Evolutionary conservation across 73 alveolate genomes (phyloP).

Genomic region (Paramecium caudatum): DNA sequence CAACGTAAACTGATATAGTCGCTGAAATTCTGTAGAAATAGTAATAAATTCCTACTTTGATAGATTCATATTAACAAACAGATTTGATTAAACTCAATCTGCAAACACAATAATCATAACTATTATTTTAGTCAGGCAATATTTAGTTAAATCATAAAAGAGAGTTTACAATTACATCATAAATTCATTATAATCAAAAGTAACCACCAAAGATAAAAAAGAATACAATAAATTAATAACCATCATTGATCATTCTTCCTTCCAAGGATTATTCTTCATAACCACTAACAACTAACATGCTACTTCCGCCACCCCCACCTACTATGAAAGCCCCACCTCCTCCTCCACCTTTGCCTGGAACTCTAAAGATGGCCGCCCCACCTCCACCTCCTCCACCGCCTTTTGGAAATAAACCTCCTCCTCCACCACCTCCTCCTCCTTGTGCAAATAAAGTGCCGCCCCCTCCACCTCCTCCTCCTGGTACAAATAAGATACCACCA

Average conservation of each 20-base stretch:
- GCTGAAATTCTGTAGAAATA: no score
- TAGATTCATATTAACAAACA: no score
- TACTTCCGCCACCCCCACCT: slow-evolving; percentile 26
- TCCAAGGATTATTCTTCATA: neutral
- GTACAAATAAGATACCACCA: neutral
- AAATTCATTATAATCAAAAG: neutral
- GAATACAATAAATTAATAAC: no score
- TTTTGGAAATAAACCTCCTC: neutral
- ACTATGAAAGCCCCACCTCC: slow-evolving; percentile 42
- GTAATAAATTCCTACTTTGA: no score
- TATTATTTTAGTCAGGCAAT: no score
- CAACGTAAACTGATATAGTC: no score
- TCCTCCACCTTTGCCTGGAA: slow-evolving; percentile 7
- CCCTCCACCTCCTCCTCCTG: neutral
- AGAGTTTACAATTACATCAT: no score
- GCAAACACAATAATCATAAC: no score
- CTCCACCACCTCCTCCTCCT: slow-evolving; percentile 44
- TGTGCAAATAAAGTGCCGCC: neutral
- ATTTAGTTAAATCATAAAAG: no score
- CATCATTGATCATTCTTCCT: neutral
- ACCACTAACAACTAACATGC: neutral
- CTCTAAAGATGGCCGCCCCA: neutral
- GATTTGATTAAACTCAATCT: no score
- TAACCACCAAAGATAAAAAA: neutral
- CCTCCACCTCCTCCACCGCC: slow-evolving; percentile 63